A percentile compares a stretch with the other conserved stretches of the same genome.
phyloP scores from a whole-genome alignment of 768 basidiomycete genomes.

The Gyrodon lividus region DNA sequence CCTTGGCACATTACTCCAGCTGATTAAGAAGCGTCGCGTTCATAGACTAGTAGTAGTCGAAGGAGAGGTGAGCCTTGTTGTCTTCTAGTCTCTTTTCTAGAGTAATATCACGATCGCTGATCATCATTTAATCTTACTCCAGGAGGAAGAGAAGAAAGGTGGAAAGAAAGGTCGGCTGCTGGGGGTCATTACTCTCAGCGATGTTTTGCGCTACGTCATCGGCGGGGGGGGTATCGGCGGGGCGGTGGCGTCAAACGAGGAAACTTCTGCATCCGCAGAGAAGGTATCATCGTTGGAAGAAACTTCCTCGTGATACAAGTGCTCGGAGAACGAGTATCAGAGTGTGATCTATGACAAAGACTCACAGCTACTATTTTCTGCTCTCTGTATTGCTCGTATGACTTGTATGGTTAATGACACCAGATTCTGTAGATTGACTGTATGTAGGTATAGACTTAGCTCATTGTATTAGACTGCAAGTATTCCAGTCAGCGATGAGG shows the following conservation, averaged over 20 bases:
- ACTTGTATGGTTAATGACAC: constrained; percentile 1
- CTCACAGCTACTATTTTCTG: constrained; percentile 2
- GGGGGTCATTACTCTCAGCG: constrained; percentile 86
- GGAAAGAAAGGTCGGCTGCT: constrained; percentile 81
- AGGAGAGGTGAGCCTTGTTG: constrained; percentile 60
- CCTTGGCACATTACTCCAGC: constrained; percentile 82
- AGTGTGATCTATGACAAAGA: neutral
- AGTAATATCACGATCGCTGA: neutral
- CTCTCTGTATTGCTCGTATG: constrained; percentile 5
- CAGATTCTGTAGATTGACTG: constrained; percentile 12
- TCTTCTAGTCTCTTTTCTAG: neutral
- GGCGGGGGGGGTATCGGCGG: constrained; percentile 58
- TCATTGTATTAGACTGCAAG: neutral
- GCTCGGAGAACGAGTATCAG: neutral
- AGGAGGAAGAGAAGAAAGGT: constrained; percentile 80
- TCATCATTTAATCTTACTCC: constrained; percentile 1
- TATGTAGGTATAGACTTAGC: constrained; percentile 11
- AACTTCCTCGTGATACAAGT: constrained; percentile 11
- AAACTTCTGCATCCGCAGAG: constrained; percentile 13
- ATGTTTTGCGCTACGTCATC: constrained; percentile 83
- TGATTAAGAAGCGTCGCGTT: constrained; percentile 90
- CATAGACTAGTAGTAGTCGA: constrained; percentile 96
- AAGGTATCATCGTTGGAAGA: constrained; percentile 19
- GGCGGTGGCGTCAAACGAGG: constrained; percentile 37
- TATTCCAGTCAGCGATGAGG: neutral